Evolutionary conservation across 257 asterid genomes (phyloP), one percentile per base, ranked within the genome.

Genomic region (Gentiana straminea): DNA sequence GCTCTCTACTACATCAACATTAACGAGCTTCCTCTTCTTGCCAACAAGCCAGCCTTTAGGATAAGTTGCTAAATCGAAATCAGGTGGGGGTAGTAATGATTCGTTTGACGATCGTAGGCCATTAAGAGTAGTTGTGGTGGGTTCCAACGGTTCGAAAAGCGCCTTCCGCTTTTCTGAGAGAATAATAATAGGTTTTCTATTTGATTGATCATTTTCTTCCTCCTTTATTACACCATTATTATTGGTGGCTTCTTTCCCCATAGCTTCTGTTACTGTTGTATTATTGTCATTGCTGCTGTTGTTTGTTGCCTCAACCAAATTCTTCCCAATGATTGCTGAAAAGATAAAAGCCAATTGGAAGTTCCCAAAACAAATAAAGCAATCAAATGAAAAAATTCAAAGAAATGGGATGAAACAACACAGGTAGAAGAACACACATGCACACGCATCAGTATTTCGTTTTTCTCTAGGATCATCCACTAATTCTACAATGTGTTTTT

Each of bases 41-140:
- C 98, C 97, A 2, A 89, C 81, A 70, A 91, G 77, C 97, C 98
- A 91, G 33, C 95, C 98, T 72, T 77, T 77, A 0, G 98, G 98
- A 59, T 91, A 91, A 56, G 62, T 75, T 2, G 97, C 84, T 4
- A 83, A 68, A 37, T 91, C 98, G 49, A 91, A 91, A 63, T 91
- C 98, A 0, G 98, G 98, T 8, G 97, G 98, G 2, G 97, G 98
- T 3, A 91, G 91, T 41, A 87, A 64, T 35, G 89, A 69, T 55
- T 91, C 97, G 32, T 93, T 88, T 11, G 84, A 76, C 0, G 83
- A 83, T 24, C 86, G 78, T 36, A 75, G 68, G 4, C 82, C 87
- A 39, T 68, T 79, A 41, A 65, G 13, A 69, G 73, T 77, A 12
- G 13, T 45, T 4, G 49, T 63, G 24, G 24, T 0, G 0, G 95